Evolutionary conservation across 371 early-diverging fungal species (phyloP).

Genomic region (Apophysomyces trapeziformis): DNA sequence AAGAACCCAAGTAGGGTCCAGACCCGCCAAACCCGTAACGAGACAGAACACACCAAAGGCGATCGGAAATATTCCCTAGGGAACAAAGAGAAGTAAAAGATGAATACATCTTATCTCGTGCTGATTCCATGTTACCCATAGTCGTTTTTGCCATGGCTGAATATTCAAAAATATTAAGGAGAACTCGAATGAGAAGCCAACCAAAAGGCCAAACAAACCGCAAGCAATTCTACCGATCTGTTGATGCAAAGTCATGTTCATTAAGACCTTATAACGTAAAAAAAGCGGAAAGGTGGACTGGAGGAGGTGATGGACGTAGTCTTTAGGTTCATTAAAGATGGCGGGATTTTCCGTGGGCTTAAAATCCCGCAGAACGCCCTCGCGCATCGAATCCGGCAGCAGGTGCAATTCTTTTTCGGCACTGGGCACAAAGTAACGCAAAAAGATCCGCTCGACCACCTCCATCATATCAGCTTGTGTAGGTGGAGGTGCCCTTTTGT

Average conservation of each 20-base stretch:
- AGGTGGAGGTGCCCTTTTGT: conserved; percentile 12
- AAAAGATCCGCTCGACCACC: conserved; percentile 60
- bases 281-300: conserved; percentile 61
- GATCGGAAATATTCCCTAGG: conserved; percentile 47
- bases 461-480: conserved; percentile 55
- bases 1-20: conserved; percentile 53
- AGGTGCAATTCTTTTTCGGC: conserved; percentile 56
- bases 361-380: conserved; percentile 25
- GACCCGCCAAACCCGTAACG: conserved; percentile 38
- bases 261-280: conserved; percentile 56
- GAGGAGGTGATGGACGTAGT: conserved; percentile 57
- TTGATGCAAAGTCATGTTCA: conserved; percentile 62
- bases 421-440: conserved; percentile 57
- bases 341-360: conserved; percentile 41
- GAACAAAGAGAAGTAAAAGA: conserved; percentile 1
- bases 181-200: conserved; percentile 62
- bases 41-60: conserved; percentile 41
- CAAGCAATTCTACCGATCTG: conserved; percentile 50
- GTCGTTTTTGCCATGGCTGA: conserved; percentile 50
- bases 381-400: conserved; percentile 40
- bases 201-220: conserved; percentile 53
- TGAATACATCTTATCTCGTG: too few relatives aligned
- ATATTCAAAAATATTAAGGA: conserved; percentile 63
- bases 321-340: conserved; percentile 58
- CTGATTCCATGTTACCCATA: conserved; percentile 52